Evolutionary conservation across 176 grass and related monocot genomes (phyloP).

Genomic region (Rhynchospora pubera): DNA sequence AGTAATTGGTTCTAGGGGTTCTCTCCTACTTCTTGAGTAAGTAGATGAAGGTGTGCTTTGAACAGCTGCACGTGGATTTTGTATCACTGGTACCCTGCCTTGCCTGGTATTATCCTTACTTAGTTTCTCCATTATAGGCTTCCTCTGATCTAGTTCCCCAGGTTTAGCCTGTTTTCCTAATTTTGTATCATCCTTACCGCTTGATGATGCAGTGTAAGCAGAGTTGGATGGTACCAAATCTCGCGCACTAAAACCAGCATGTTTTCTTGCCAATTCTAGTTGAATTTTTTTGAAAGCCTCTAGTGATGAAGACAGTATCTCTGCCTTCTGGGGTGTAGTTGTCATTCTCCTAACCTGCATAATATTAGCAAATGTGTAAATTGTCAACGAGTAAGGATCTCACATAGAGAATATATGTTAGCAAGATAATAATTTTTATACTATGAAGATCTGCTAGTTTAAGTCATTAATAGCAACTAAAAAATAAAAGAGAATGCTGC

Average conservation of each 20-base stretch:
- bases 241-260: slow-evolving; percentile 42
- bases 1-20: slow-evolving; percentile 57
- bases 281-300: slow-evolving; percentile 97
- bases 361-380: neutral
- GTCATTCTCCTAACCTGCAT: slow-evolving; percentile 93
- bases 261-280: slow-evolving; percentile 65
- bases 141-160: slow-evolving; percentile 9
- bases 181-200: slow-evolving; percentile 4
- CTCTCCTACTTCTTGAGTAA: slow-evolving; percentile 62
- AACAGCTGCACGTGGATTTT: slow-evolving; percentile 31
- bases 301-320: slow-evolving; percentile 98
- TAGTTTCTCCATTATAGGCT: slow-evolving; percentile 24
- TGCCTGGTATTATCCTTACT: slow-evolving; percentile 34
- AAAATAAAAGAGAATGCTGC: neutral
- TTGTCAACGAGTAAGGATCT: neutral
- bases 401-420: neutral
- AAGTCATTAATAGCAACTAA: neutral
- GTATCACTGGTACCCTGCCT: slow-evolving; percentile 30
- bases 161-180: slow-evolving; percentile 16
- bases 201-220: slow-evolving; percentile 22
- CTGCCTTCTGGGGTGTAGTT: slow-evolving; percentile 93
- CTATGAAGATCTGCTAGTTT: neutral
- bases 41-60: slow-evolving; percentile 31
- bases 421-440: neutral
- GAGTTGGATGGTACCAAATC: slow-evolving; percentile 35